phyloP scores from a whole-genome alignment of 2,329 filamentous ascomycete species.

The Rutstroemia sp. region DNA sequence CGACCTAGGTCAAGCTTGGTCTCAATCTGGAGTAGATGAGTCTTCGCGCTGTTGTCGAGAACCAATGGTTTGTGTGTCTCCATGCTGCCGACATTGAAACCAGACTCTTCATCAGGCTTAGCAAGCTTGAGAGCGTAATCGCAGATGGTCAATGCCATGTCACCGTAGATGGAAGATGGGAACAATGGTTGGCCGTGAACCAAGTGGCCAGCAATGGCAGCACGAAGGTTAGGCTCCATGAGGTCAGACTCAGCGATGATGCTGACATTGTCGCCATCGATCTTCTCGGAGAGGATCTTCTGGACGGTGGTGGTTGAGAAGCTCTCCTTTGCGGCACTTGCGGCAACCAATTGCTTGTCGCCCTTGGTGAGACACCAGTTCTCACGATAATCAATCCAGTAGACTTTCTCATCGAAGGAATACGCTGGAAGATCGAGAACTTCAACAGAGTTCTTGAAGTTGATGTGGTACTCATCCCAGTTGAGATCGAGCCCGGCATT shows the following conservation, averaged over 20 bases:
- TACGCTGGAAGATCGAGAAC: slow-evolving; percentile 61
- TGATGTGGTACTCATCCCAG: slow-evolving; percentile 61
- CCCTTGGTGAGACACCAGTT: slow-evolving; percentile 63
- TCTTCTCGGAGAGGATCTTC: slow-evolving; percentile 42
- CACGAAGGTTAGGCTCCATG: slow-evolving; percentile 30
- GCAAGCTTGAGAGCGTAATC: slow-evolving; percentile 45
- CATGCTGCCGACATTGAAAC: slow-evolving; percentile 54
- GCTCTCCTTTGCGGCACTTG: slow-evolving; percentile 38
- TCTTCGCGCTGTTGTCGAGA: slow-evolving; percentile 25
- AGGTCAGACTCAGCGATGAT: slow-evolving; percentile 48
- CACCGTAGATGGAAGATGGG: slow-evolving; percentile 44
- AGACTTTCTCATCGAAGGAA: slow-evolving; percentile 60
- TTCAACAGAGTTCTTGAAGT: slow-evolving; percentile 48
- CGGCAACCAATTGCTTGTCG: slow-evolving; percentile 51
- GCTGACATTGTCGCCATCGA: slow-evolving; percentile 41
- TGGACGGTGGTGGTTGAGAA: slow-evolving; percentile 32
- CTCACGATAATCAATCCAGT: slow-evolving; percentile 55
- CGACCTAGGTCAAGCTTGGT: slow-evolving; percentile 14
- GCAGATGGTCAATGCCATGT: slow-evolving; percentile 51
- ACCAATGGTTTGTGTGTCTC: slow-evolving; percentile 66
- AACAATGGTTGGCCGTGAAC: slow-evolving; percentile 50
- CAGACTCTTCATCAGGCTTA: slow-evolving; percentile 29
- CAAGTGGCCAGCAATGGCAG: slow-evolving; percentile 46
- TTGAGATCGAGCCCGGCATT: slow-evolving; percentile 52
- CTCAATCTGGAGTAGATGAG: slow-evolving; percentile 14